A percentile compares a stretch with the other conserved stretches of the same genome.
These are phyloP conservation scores for Coniferiporia weirii DNA, from an alignment of 1,284 basidiomycete species.

Conservation along the genomic window DNA sequence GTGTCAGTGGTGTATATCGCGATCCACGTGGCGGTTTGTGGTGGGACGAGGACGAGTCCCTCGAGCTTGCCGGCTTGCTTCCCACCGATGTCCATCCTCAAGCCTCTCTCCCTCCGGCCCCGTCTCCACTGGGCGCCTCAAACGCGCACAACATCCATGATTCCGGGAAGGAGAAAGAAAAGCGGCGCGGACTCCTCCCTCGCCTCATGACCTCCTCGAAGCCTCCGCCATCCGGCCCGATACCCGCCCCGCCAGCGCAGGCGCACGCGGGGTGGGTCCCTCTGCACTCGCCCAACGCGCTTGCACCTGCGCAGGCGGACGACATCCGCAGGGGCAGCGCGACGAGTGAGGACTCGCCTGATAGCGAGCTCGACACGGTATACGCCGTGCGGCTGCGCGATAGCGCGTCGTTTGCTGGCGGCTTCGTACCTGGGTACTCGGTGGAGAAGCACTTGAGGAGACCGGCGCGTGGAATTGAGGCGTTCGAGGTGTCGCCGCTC, in stretches of 20 bases:
- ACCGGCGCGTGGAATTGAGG: conserved; percentile 9
- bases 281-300: background rate
- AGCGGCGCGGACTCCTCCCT: conserved; percentile 12
- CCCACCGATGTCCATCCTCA: background rate
- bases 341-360: background rate
- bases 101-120: background rate
- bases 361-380: conserved; percentile 13
- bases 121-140: background rate
- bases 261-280: conserved; percentile 8
- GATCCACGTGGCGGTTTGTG: conserved; percentile 60
- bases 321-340: conserved; percentile 8
- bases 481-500: conserved; percentile 12
- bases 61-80: conserved; percentile 55
- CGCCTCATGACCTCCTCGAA: conserved; percentile 3
- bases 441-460: conserved; percentile 8
- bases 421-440: conserved; percentile 10
- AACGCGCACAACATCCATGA: background rate
- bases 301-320: background rate
- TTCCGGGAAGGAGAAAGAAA: background rate
- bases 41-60: conserved; percentile 64
- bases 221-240: too few species aligned
- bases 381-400: conserved; percentile 12
- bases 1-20: conserved; percentile 47
- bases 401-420: background rate
- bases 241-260: too few species aligned